Percentiles rank a stretch among this genome's conserved stretches.
Conservation (phyloP, 768 basidiomycete species). For the Tricholoma saponaceum region DNA sequence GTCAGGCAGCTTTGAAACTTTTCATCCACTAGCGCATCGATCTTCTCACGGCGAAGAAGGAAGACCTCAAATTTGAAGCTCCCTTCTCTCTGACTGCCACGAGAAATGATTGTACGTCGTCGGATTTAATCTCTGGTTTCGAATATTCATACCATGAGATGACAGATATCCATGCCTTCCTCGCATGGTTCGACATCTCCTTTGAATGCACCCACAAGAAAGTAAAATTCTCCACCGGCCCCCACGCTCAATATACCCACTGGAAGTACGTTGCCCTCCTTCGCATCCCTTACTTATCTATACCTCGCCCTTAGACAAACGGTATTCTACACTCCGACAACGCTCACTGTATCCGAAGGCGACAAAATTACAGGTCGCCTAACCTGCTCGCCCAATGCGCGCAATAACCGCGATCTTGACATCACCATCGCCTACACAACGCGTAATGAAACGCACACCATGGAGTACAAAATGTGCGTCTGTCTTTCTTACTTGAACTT, state of each 20-base stretch:
- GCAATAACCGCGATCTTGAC: slow-evolving; percentile 95
- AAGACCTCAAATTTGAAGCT: slow-evolving; percentile 84
- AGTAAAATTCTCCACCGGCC: slow-evolving; percentile 94
- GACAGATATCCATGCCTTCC: slow-evolving; percentile 94
- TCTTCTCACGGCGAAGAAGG: slow-evolving; percentile 88
- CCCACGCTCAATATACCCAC: slow-evolving; percentile 94
- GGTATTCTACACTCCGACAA: slow-evolving; percentile 92
- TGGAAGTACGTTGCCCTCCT: slow-evolving; percentile 71
- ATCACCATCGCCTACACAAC: slow-evolving; percentile 75
- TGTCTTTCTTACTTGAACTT: slow-evolving; percentile 18
- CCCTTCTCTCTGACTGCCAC: slow-evolving; percentile 80
- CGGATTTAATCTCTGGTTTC: not conserved
- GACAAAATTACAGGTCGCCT: slow-evolving; percentile 72
- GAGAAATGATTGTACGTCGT: slow-evolving; percentile 83
- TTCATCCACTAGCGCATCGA: slow-evolving; percentile 66
- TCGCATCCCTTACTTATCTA: not conserved
- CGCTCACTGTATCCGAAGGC: slow-evolving; percentile 63
- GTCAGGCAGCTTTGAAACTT: not conserved
- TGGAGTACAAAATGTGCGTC: slow-evolving; percentile 88
- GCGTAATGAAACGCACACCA: slow-evolving; percentile 29
- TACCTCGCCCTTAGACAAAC: slow-evolving; percentile 63
- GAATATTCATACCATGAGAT: slow-evolving; percentile 2
- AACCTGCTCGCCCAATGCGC: slow-evolving; percentile 80
- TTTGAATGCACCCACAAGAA: slow-evolving; percentile 97
- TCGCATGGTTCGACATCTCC: slow-evolving; percentile 97